These are phyloP conservation scores for Roridomyces roridus DNA, from an alignment of 768 basidiomycete species.

Conservation along the genomic window DNA sequence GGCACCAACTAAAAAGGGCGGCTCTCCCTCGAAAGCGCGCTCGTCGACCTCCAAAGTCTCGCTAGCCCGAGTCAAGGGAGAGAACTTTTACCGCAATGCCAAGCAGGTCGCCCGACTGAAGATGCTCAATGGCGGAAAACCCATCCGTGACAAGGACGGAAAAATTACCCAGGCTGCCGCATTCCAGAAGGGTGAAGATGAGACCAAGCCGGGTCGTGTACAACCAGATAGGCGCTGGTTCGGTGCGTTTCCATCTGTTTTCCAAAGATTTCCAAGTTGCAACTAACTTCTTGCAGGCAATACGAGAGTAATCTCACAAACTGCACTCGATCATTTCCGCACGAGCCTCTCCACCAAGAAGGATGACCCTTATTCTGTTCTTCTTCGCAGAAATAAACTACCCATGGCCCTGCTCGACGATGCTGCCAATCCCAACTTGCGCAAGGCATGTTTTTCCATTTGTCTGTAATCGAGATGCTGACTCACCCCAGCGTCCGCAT, in stretches of 20 bases:
- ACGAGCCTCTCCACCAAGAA: constrained; percentile 85
- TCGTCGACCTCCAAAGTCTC: constrained; percentile 54
- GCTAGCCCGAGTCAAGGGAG: constrained; percentile 82
- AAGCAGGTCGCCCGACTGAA: constrained; percentile 85
- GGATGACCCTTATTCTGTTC: constrained; percentile 95
- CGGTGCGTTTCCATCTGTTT: constrained; percentile 14
- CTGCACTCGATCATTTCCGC: constrained; percentile 94
- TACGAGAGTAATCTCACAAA: constrained; percentile 97
- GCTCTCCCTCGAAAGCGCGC: constrained; percentile 44
- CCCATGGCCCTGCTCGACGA: constrained; percentile 97
- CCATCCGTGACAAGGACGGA: constrained; percentile 89
- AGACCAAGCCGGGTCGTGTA: constrained; percentile 88
- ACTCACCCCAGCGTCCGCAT: constrained; percentile 71
- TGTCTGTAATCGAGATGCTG: neutral
- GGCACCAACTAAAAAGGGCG: constrained; percentile 47
- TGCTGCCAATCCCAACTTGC: constrained; percentile 76
- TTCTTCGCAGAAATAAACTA: constrained; percentile 92
- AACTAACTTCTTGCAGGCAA: constrained; percentile 64
- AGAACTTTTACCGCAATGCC: constrained; percentile 98
- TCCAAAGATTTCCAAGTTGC: neutral
- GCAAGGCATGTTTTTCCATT: constrained; percentile 59
- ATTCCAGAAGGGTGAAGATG: constrained; percentile 95
- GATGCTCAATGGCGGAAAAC: constrained; percentile 92
- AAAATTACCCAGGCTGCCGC: constrained; percentile 93
- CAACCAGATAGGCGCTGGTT: constrained; percentile 98